A percentile compares a stretch with the other conserved stretches of the same genome.
These are phyloP conservation scores for Botrytis hyacinthi DNA, from an alignment of 2,329 filamentous ascomycete genomes.

Conservation along the genomic window DNA sequence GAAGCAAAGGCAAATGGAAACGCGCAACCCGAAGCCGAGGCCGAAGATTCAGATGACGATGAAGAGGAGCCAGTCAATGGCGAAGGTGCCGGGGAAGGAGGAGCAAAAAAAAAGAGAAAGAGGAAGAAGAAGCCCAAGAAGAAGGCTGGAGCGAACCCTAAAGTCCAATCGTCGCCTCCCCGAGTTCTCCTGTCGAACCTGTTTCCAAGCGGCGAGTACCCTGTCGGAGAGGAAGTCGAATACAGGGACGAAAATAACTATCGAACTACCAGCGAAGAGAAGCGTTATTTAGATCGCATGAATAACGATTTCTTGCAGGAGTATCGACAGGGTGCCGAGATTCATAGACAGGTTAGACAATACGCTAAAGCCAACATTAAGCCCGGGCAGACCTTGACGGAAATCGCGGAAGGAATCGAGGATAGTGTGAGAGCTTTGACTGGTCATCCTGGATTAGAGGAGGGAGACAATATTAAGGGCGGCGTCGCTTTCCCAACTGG, in stretches of 20 bases:
- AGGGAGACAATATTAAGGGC: conserved; percentile 74
- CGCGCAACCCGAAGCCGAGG: conserved; percentile 33
- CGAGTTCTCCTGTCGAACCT: conserved; percentile 70
- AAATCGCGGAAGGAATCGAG: conserved; percentile 86
- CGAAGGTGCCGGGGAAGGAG: conserved; percentile 42
- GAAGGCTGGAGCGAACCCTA: conserved; percentile 60
- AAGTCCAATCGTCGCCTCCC: conserved; percentile 73
- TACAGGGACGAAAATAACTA: conserved; percentile 75
- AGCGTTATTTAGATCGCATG: conserved; percentile 76
- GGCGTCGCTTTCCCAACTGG: conserved; percentile 88
- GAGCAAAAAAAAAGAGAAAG: conserved; percentile 63
- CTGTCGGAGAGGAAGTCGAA: conserved; percentile 73
- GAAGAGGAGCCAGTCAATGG: conserved; percentile 44
- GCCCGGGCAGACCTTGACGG: conserved; percentile 75
- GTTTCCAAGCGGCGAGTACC: conserved; percentile 71
- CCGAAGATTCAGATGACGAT: conserved; percentile 54
- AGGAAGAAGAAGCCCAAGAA: conserved; percentile 67
- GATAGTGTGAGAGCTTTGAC: conserved; percentile 74
- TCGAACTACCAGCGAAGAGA: conserved; percentile 81
- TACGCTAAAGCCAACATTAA: conserved; percentile 79
- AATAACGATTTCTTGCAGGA: conserved; percentile 77
- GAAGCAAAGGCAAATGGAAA: conserved; percentile 33
- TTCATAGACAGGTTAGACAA: conserved; percentile 83
- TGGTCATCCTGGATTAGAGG: conserved; percentile 71
- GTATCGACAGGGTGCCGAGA: conserved; percentile 81